Evolutionary conservation across 768 basidiomycete genomes (phyloP).

Genomic region (Leccinellum luteum): DNA sequence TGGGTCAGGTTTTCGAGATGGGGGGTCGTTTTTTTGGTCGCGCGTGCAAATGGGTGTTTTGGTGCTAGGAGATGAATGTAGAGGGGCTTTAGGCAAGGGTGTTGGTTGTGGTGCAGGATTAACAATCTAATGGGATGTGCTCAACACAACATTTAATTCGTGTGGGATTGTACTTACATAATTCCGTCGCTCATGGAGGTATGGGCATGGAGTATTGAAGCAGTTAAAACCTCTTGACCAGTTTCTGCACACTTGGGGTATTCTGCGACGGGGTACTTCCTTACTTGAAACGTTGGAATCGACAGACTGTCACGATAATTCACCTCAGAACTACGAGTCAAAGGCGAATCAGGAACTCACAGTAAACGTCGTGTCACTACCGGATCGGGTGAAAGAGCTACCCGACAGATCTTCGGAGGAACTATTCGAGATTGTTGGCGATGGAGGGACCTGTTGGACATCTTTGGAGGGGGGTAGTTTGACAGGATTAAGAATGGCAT

Average conservation of each 20-base stretch:
- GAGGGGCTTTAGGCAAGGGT: not conserved
- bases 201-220: not conserved
- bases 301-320: slow-evolving; percentile 14
- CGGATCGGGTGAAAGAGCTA: slow-evolving; percentile 3
- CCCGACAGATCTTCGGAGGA: slow-evolving; percentile 22
- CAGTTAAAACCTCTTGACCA: slow-evolving; percentile 5
- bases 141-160: not conserved
- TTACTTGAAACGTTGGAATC: slow-evolving; percentile 9
- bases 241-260: not conserved
- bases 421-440: slow-evolving; percentile 10
- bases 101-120: not conserved
- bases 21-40: not conserved
- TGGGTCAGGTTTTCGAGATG: not conserved
- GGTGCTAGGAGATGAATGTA: not conserved
- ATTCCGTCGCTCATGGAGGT: slow-evolving; percentile 3
- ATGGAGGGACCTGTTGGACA: slow-evolving; percentile 1
- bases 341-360: slow-evolving; percentile 1
- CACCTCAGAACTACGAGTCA: not conserved
- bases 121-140: not conserved
- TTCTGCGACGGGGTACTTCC: not conserved
- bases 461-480: slow-evolving; percentile 5
- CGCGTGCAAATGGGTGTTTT: not conserved
- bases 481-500: not conserved
- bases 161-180: slow-evolving; percentile 6
- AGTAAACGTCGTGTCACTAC: slow-evolving; percentile 23